Evolutionary conservation across 192 early-diverging fungal genomes (phyloP).

Genomic region (Radiomyces spectabilis): DNA sequence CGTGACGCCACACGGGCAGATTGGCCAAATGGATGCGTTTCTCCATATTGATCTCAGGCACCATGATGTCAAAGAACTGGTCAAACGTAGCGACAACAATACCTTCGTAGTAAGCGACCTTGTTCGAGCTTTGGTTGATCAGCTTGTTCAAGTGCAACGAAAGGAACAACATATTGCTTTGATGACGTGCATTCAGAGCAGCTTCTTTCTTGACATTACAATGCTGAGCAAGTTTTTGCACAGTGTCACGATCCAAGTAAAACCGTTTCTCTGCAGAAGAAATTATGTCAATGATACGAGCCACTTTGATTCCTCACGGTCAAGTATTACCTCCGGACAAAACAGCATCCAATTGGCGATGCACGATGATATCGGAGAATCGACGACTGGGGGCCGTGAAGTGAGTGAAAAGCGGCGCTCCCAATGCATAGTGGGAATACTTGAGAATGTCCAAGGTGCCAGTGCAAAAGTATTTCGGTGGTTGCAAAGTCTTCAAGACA

Average conservation of each 20-base stretch:
- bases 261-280: conserved; percentile 35
- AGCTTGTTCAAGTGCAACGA: conserved; percentile 48
- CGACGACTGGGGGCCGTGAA: conserved; percentile 97
- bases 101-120: conserved; percentile 43
- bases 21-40: conserved; percentile 50
- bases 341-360: conserved; percentile 75
- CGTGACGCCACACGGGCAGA: conserved; percentile 33
- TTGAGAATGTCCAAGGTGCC: conserved; percentile 69
- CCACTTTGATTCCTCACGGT: not conserved
- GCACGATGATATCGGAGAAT: conserved; percentile 96
- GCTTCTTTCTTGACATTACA: conserved; percentile 75
- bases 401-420: conserved; percentile 89
- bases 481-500: conserved; percentile 88
- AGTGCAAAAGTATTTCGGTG: conserved; percentile 95
- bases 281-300: not conserved
- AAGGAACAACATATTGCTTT: conserved; percentile 56
- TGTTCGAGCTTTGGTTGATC: conserved; percentile 18
- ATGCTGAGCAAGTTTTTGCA: conserved; percentile 55
- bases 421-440: conserved; percentile 89
- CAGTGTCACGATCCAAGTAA: conserved; percentile 44
- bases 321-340: conserved; percentile 14
- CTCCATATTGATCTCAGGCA: conserved; percentile 67
- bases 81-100: conserved; percentile 57
- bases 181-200: conserved; percentile 63
- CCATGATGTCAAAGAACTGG: conserved; percentile 64